Conservation (phyloP, 345 rosid species). For the Stellera chamaejasme region DNA sequence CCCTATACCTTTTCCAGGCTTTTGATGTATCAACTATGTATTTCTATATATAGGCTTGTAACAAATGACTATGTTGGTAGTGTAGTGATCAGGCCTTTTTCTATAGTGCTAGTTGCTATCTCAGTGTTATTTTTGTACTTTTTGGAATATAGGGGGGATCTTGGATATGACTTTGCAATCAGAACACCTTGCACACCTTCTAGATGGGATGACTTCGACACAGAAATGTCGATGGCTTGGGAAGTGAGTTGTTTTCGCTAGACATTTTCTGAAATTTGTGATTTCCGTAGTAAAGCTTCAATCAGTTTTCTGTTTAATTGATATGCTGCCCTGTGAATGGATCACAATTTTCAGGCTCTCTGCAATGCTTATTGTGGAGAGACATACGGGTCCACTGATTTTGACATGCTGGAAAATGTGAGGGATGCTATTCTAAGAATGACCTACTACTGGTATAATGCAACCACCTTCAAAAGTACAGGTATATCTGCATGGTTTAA, state of each 20-base stretch:
- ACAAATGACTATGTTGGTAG: not conserved
- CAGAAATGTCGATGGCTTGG: constrained; percentile 88
- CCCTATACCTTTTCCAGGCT: too few relatives aligned
- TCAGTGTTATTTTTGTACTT: not conserved
- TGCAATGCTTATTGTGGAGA: constrained; percentile 84
- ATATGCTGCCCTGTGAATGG: not conserved
- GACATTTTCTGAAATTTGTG: not conserved
- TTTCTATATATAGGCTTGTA: not conserved
- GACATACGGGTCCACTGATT: constrained; percentile 57
- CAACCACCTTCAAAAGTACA: constrained; percentile 1
- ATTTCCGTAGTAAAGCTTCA: not conserved
- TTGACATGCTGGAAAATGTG: constrained; percentile 49
- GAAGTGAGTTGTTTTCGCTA: constrained; percentile 44
- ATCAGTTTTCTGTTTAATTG: not conserved
- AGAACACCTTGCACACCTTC: constrained; percentile 90
- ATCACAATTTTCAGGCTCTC: constrained; percentile 41
- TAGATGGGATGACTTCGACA: constrained; percentile 88
- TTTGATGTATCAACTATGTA: not conserved
- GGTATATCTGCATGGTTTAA: not conserved
- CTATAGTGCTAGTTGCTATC: not conserved
- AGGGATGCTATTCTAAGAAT: constrained; percentile 76
- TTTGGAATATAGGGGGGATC: constrained; percentile 40
- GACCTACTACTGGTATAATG: constrained; percentile 86
- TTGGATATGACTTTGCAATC: constrained; percentile 77
- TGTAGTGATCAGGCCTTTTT: not conserved